A percentile compares a stretch with the other conserved stretches of the same genome.
phyloP scores from a whole-genome alignment of 306 rosid genomes.

The Cucumis sativus region DNA sequence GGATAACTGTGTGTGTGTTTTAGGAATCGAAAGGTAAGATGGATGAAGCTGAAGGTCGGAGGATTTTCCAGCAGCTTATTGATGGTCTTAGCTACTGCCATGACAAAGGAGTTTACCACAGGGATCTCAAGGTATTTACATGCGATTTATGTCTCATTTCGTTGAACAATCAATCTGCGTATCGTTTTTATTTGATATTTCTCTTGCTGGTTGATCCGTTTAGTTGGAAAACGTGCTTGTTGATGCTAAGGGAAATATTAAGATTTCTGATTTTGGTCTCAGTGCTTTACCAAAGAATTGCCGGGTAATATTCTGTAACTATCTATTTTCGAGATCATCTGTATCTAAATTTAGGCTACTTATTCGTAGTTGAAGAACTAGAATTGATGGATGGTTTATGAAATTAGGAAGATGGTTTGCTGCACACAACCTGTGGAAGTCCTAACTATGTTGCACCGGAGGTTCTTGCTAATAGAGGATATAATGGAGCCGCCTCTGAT shows the following conservation, averaged over 20 bases:
- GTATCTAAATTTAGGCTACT: neutral
- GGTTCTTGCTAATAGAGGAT: slow-evolving; percentile 73
- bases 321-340: neutral
- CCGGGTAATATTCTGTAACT: slow-evolving; percentile 24
- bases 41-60: slow-evolving; percentile 49
- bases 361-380: slow-evolving; percentile 1
- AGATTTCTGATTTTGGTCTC: slow-evolving; percentile 92
- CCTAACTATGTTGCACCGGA: slow-evolving; percentile 99
- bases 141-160: neutral
- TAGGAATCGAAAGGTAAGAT: slow-evolving; percentile 65
- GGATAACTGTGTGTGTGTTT: neutral
- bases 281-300: slow-evolving; percentile 88
- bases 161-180: neutral
- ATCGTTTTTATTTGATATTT: neutral
- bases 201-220: neutral
- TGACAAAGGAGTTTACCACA: slow-evolving; percentile 75
- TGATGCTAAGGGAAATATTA: slow-evolving; percentile 66
- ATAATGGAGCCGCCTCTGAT: slow-evolving; percentile 82
- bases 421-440: slow-evolving; percentile 99
- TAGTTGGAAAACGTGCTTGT: slow-evolving; percentile 91
- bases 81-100: slow-evolving; percentile 90
- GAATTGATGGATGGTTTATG: neutral
- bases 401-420: slow-evolving; percentile 71
- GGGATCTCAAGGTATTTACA: slow-evolving; percentile 75
- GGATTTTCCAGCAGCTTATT: slow-evolving; percentile 71